Evolutionary conservation across 805 yeast genomes (phyloP).

Genomic region (Kuraishia borneana): DNA sequence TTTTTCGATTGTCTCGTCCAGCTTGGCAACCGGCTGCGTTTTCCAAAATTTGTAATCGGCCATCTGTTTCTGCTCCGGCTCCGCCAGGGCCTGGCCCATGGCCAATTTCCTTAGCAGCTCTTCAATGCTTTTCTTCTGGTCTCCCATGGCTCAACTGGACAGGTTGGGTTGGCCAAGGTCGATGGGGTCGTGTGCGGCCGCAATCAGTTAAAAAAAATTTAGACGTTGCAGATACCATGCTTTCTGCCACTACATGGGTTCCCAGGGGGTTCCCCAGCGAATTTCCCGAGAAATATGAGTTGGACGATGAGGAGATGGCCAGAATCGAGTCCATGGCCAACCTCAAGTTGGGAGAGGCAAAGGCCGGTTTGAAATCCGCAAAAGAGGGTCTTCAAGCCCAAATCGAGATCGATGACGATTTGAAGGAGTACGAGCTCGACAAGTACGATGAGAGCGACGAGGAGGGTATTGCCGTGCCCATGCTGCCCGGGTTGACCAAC

Average conservation of each 20-base stretch:
- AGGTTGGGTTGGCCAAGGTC: no score
- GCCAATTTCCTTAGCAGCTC: slow-evolving; percentile 47
- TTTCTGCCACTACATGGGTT: slow-evolving; percentile 90
- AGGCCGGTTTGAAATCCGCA: slow-evolving; percentile 47
- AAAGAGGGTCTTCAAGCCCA: slow-evolving; percentile 34
- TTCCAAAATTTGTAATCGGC: slow-evolving; percentile 94
- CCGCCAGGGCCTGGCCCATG: slow-evolving; percentile 42
- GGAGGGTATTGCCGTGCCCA: slow-evolving; percentile 45
- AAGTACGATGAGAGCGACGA: slow-evolving; percentile 65
- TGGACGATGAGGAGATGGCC: slow-evolving; percentile 87
- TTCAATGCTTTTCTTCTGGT: slow-evolving; percentile 25
- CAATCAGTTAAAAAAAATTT: not conserved
- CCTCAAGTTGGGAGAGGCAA: slow-evolving; percentile 69
- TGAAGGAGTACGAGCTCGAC: slow-evolving; percentile 81
- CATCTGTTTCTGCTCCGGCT: slow-evolving; percentile 58
- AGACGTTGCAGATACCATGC: slow-evolving; percentile 45
- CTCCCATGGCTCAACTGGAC: no score
- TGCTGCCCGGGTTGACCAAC: slow-evolving; percentile 62
- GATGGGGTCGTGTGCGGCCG: not conserved
- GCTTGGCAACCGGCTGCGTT: slow-evolving; percentile 86
- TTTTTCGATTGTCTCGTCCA: slow-evolving; percentile 51
- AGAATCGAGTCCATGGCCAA: slow-evolving; percentile 81
- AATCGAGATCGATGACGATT: slow-evolving; percentile 65
- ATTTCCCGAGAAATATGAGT: slow-evolving; percentile 79
- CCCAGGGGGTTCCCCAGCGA: slow-evolving; percentile 94